Conservation (phyloP, 257 asterid species). For the Lithospermum erythrorhizon region DNA sequence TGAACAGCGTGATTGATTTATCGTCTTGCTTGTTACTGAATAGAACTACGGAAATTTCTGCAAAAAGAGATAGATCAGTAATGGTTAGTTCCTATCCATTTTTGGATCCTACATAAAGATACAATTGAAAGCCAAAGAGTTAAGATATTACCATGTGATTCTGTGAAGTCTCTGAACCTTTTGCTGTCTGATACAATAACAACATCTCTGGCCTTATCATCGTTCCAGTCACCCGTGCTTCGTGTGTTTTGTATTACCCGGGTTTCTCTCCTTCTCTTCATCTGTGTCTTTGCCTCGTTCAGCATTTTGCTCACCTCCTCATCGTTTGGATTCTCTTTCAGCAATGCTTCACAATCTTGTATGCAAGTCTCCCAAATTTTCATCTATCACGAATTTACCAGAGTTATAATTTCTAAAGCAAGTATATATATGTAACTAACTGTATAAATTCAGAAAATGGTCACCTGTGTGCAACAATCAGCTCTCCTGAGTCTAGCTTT, state of each 20-base stretch:
- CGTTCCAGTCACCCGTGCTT: slow-evolving; percentile 1
- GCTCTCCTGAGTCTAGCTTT: slow-evolving; percentile 50
- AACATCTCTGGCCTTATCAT: slow-evolving; percentile 7
- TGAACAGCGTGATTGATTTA: slow-evolving; percentile 15
- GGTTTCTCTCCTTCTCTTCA: neutral
- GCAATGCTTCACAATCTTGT: slow-evolving; percentile 38
- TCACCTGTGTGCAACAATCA: slow-evolving; percentile 42
- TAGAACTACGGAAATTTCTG: slow-evolving; percentile 36
- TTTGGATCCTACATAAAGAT: neutral
- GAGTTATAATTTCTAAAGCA: neutral
- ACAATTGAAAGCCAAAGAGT: neutral
- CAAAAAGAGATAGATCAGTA: neutral
- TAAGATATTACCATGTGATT: slow-evolving; percentile 27
- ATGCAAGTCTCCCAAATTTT: slow-evolving; percentile 36
- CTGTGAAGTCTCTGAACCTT: slow-evolving; percentile 31
- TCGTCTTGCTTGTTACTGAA: slow-evolving; percentile 32
- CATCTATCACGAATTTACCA: slow-evolving; percentile 12
- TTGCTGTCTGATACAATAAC: slow-evolving; percentile 28
- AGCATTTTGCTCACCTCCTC: slow-evolving; percentile 26
- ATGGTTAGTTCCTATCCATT: neutral
- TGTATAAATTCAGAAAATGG: too few relatives aligned
- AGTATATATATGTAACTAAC: neutral
- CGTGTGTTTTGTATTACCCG: neutral
- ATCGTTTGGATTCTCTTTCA: slow-evolving; percentile 29
- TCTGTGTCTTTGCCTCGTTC: slow-evolving; percentile 17